Conservation (phyloP, 192 early-diverging fungal genomes). For the Mortierella antarctica region DNA sequence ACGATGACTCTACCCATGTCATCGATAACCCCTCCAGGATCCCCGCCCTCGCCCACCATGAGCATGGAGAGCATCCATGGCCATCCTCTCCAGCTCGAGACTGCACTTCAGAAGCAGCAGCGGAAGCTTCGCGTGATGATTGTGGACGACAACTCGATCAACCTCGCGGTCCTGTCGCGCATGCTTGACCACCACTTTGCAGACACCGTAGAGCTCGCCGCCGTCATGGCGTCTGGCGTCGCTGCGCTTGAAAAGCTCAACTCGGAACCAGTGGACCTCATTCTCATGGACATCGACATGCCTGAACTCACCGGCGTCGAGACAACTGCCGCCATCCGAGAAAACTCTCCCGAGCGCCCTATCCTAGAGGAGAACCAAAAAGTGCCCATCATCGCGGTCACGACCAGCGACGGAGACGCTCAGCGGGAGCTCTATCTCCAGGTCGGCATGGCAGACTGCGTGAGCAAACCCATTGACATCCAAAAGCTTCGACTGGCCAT, state of each 20-base stretch:
- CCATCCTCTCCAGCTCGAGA: slow-evolving; percentile 8
- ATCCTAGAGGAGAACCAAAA: slow-evolving; percentile 60
- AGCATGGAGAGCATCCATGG: slow-evolving; percentile 39
- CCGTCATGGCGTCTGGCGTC: slow-evolving; percentile 59
- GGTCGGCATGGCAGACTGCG: slow-evolving; percentile 65
- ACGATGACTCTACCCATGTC: slow-evolving; percentile 13
- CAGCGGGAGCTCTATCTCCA: slow-evolving; percentile 59
- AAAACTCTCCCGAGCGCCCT: slow-evolving; percentile 24
- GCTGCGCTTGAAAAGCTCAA: slow-evolving; percentile 57
- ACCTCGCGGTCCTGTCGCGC: slow-evolving; percentile 66
- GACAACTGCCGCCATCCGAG: slow-evolving; percentile 64
- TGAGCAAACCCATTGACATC: slow-evolving; percentile 62
- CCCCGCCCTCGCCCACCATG: slow-evolving; percentile 37
- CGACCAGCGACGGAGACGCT: slow-evolving; percentile 62
- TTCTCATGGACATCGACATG: slow-evolving; percentile 81
- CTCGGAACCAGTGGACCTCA: slow-evolving; percentile 57
- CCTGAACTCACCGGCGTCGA: slow-evolving; percentile 68
- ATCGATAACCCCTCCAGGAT: slow-evolving; percentile 39
- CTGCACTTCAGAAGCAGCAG: slow-evolving; percentile 9
- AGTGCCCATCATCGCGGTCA: slow-evolving; percentile 74
- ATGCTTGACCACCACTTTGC: slow-evolving; percentile 62
- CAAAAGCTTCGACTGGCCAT: slow-evolving; percentile 42
- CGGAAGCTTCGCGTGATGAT: slow-evolving; percentile 58
- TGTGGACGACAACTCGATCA: slow-evolving; percentile 77
- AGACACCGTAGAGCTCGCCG: slow-evolving; percentile 45